Percentiles rank a stretch among this genome's conserved stretches.
Conservation (phyloP, 257 asterid genomes). For the Solanum pimpinellifolium region DNA sequence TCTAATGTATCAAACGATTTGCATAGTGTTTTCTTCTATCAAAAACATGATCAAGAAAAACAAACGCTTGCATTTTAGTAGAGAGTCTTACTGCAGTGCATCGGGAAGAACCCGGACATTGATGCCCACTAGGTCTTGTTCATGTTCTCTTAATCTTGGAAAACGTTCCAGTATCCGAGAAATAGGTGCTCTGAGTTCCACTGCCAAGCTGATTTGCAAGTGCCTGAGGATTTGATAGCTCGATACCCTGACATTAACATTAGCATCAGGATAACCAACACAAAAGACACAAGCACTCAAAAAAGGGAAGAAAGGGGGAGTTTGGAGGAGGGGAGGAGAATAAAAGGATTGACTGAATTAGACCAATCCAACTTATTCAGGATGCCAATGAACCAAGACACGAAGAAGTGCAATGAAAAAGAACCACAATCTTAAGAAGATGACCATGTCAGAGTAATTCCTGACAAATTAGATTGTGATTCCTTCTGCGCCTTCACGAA, state of each 20-base stretch:
- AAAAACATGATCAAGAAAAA: background rate
- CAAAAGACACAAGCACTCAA: background rate
- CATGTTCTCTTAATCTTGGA: slow-evolving; percentile 73
- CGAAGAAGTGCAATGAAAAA: too few relatives aligned
- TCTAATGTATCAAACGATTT: background rate
- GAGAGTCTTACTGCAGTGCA: background rate
- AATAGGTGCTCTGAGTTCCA: slow-evolving; percentile 88
- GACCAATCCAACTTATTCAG: background rate
- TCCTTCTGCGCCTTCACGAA: background rate
- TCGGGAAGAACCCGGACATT: background rate
- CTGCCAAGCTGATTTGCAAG: slow-evolving; percentile 59
- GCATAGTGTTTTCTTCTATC: background rate
- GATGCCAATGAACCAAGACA: too few relatives aligned
- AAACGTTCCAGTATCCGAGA: slow-evolving; percentile 87
- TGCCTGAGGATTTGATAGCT: slow-evolving; percentile 93
- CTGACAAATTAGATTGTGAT: background rate
- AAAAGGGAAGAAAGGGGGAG: background rate
- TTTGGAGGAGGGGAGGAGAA: background rate
- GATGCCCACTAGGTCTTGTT: background rate
- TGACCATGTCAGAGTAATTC: background rate
- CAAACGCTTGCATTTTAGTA: background rate
- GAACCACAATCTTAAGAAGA: background rate
- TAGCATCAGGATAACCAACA: background rate
- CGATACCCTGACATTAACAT: slow-evolving; percentile 57
- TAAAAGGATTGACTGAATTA: background rate